Base-by-base conservation (phyloP, 768 basidiomycete species). In the Hygrophoropsis aurantiaca region DNA sequence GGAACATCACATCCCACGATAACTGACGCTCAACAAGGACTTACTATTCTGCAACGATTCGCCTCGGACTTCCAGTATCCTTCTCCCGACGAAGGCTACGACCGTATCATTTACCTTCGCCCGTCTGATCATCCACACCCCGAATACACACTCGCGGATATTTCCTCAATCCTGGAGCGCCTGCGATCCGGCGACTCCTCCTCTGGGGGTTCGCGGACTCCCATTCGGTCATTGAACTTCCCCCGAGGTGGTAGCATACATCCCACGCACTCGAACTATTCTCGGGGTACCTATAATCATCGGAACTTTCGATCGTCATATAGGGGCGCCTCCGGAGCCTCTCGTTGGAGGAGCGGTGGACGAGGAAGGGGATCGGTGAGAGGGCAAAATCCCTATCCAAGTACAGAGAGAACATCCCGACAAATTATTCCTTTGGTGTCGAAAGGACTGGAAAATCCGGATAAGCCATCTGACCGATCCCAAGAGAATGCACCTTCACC, bases 1-100 rank as follows among this genome's bases (percentile, higher is more conserved):
- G 89, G 89, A 56, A 75, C 74, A 27, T 72, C 68, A 40, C 89
- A 90, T 67, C 90, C 89, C 42, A 92, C 90, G 44, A 90, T 92
- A 65, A 81, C 70, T 52, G 73, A 65, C 53, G 72, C 76, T 43
- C 75, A 78, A 58, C 73, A 79, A 36, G 87, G 80, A 16, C 57
- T 84, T 56, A 66, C 70, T 27, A 68, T 90, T n/a, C 72, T 91
- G 46, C 71, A 78, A 50, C 78, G 79, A 43, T 89, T 92, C 64
- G 75, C 75, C 39, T 70, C 74, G 40, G 80, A 83, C 54, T 85
- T 82, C 58, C 69, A 71, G 58, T 59, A 70, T 21, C 89, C 89
- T 23, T 60, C 61, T 18, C 56, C 73, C 30, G 57, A 70, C 27
- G 90, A 91, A 72, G 87, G 82, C 16, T 81, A 84, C 61, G 73